Evolutionary conservation across 2,329 filamentous ascomycete genomes (phyloP).

Genomic region (Colletotrichum orchidophilum): DNA sequence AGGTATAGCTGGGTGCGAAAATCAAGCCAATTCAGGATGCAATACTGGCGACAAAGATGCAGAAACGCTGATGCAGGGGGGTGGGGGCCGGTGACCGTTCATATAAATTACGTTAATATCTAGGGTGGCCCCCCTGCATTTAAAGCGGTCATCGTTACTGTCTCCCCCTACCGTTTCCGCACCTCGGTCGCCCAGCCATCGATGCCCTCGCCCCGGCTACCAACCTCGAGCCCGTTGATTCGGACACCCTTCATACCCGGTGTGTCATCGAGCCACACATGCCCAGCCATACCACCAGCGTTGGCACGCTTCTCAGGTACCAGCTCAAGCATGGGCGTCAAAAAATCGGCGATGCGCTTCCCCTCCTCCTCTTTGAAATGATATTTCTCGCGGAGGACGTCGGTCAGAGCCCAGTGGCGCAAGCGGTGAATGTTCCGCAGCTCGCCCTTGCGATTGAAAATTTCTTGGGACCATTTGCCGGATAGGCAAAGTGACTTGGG

Average conservation of each 20-base stretch:
- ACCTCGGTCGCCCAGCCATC: slow-evolving; percentile 93
- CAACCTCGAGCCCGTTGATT: slow-evolving; percentile 78
- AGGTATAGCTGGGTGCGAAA: background rate
- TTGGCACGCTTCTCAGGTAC: slow-evolving; percentile 90
- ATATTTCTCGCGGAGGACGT: slow-evolving; percentile 96
- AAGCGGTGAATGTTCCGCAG: slow-evolving; percentile 96
- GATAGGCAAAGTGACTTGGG: slow-evolving; percentile 91
- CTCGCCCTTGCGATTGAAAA: slow-evolving; percentile 98
- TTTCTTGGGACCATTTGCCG: slow-evolving; percentile 98
- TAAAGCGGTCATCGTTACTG: slow-evolving; percentile 20
- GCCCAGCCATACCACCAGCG: slow-evolving; percentile 92
- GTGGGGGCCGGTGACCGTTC: slow-evolving; percentile 14
- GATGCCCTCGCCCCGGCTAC: slow-evolving; percentile 88
- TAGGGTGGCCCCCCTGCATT: slow-evolving; percentile 18
- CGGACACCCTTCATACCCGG: slow-evolving; percentile 86
- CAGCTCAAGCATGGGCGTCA: slow-evolving; percentile 91
- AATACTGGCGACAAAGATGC: too few species aligned
- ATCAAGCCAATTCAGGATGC: slow-evolving; percentile 8
- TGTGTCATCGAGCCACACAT: slow-evolving; percentile 84
- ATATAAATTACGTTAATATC: slow-evolving; percentile 24
- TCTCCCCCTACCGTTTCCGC: slow-evolving; percentile 73
- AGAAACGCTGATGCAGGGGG: too few species aligned
- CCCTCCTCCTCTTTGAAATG: slow-evolving; percentile 88
- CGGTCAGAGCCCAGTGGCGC: slow-evolving; percentile 93
- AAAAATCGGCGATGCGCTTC: slow-evolving; percentile 80